phyloP scores from a whole-genome alignment of 2,329 filamentous ascomycete species.

The Pseudocercospora crystallina region DNA sequence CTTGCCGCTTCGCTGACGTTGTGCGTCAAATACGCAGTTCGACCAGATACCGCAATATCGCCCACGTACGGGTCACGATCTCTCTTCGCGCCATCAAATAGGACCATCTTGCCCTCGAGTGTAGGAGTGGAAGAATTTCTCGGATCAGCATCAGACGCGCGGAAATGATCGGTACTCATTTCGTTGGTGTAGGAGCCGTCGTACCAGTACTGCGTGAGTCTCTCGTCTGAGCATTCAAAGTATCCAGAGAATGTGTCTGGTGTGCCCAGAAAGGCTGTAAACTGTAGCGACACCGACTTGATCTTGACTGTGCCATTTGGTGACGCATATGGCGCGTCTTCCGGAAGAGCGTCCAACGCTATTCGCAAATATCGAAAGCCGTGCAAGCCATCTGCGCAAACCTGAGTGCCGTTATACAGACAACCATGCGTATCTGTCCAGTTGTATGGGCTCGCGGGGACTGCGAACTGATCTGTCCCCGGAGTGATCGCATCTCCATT shows the following conservation, averaged over 20 bases:
- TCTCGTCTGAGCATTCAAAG: not conserved
- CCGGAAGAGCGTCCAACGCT: not conserved
- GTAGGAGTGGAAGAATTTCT: not conserved
- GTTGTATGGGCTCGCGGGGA: not conserved
- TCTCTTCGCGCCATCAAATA: not conserved
- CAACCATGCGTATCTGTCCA: slow-evolving; percentile 1
- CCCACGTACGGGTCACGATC: not conserved
- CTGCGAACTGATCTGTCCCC: not conserved
- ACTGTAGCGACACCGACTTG: not conserved
- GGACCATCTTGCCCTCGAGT: not conserved
- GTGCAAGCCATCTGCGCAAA: not conserved
- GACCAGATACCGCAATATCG: too few species aligned
- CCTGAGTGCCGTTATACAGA: not conserved
- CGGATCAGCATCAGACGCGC: not conserved
- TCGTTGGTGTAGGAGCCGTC: not conserved
- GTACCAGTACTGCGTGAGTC: not conserved
- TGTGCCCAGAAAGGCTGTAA: not conserved
- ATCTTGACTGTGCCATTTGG: not conserved
- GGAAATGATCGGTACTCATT: not conserved
- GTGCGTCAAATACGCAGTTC: too few species aligned
- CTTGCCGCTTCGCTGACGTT: too few species aligned
- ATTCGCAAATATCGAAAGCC: not conserved
- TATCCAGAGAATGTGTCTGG: not conserved
- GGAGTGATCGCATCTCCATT: slow-evolving; percentile 1
- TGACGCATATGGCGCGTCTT: not conserved